Evolutionary conservation across 306 rosid genomes (phyloP).

Genomic region (Trifolium dubium): DNA sequence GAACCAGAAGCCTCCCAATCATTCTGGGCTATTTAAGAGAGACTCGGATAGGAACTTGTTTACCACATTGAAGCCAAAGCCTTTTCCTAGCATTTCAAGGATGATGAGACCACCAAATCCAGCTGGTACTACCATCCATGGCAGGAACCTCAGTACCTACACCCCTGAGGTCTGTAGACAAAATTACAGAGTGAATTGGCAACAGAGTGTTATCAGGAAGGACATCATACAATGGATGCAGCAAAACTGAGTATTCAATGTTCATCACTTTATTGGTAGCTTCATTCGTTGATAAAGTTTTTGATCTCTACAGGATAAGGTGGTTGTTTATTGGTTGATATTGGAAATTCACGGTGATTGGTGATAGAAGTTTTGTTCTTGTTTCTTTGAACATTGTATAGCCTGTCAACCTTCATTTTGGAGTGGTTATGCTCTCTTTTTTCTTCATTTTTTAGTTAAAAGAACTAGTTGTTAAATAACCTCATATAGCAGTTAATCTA

Average conservation of each 20-base stretch:
- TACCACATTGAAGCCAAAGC: constrained; percentile 55
- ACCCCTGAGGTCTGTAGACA: constrained; percentile 44
- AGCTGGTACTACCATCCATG: constrained; percentile 60
- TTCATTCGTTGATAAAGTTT: constrained; percentile 22
- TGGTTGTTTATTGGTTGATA: not conserved
- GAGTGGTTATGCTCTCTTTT: constrained; percentile 21
- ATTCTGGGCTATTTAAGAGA: constrained; percentile 46
- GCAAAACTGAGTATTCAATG: constrained; percentile 43
- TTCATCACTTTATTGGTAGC: not conserved
- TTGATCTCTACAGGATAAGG: not conserved
- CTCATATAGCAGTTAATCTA: not conserved
- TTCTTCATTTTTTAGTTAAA: constrained; percentile 20
- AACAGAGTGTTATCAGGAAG: constrained; percentile 62
- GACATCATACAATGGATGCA: constrained; percentile 84
- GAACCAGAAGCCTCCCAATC: constrained; percentile 49
- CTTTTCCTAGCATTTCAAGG: constrained; percentile 62
- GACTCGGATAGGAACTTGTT: constrained; percentile 70
- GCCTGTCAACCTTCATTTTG: constrained; percentile 36
- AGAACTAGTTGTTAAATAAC: constrained; percentile 14
- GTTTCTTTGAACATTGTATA: constrained; percentile 36
- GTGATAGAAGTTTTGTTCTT: not conserved
- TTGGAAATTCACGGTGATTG: constrained; percentile 11
- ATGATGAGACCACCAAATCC: constrained; percentile 63
- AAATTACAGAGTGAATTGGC: constrained; percentile 44
- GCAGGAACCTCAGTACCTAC: constrained; percentile 53